Percentiles rank a stretch among this genome's conserved stretches.
Evolutionary conservation across 192 early-diverging fungal species (phyloP).

Genomic region (Phycomyces blakesleeanus): DNA sequence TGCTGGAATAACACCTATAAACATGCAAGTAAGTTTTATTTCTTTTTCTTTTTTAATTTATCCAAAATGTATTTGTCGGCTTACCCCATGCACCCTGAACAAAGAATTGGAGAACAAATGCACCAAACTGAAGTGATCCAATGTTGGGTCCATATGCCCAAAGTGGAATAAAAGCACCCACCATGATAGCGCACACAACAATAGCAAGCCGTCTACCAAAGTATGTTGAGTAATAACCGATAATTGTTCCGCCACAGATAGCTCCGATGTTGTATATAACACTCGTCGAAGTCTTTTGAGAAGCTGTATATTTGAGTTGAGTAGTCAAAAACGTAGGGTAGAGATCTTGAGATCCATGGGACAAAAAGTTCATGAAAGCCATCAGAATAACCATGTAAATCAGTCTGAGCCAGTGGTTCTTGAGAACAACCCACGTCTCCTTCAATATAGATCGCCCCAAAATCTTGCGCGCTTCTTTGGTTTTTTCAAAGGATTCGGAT

Average conservation of each 20-base stretch:
- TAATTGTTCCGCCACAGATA: constrained; percentile 62
- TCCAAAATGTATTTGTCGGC: too few species aligned
- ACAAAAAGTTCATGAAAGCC: constrained; percentile 67
- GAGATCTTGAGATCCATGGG: constrained; percentile 68
- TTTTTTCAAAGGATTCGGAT: constrained; percentile 48
- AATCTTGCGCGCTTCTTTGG: constrained; percentile 27
- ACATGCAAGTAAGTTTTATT: too few species aligned
- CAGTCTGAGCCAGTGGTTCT: constrained; percentile 50
- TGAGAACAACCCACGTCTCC: constrained; percentile 24
- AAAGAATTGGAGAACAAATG: constrained; percentile 54
- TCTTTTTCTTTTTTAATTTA: too few species aligned
- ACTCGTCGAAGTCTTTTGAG: constrained; percentile 53
- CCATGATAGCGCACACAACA: constrained; percentile 44
- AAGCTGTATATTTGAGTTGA: constrained; percentile 54
- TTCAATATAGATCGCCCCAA: constrained; percentile 19
- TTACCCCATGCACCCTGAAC: constrained; percentile 54
- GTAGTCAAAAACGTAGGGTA: constrained; percentile 62
- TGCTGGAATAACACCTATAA: constrained; percentile 62
- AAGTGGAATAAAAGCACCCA: constrained; percentile 60
- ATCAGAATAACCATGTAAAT: constrained; percentile 56
- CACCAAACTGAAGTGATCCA: constrained; percentile 30
- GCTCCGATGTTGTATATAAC: constrained; percentile 64
- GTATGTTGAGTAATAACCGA: constrained; percentile 66
- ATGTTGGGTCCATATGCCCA: constrained; percentile 51
- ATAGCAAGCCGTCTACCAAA: constrained; percentile 61